Base-by-base conservation (phyloP, 768 basidiomycete genomes). In the Boletus pseudopeckii region DNA sequence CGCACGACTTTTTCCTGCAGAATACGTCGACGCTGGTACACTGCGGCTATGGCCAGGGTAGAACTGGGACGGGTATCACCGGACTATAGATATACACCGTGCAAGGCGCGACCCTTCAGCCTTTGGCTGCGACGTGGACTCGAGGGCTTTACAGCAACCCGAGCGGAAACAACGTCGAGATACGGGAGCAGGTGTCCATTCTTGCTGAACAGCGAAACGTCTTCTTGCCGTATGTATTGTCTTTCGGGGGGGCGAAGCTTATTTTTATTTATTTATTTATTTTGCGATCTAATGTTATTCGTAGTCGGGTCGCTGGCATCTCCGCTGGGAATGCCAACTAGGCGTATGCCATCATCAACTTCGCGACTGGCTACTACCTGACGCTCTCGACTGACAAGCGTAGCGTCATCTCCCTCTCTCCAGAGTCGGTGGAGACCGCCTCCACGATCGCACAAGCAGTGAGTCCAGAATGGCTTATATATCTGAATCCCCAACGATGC, bases 1-100 rank as follows among this genome's bases (percentile, higher is more conserved):
- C 64, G 13, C 50, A 45, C 36, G 41, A 48, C 11, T 59, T 64
- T 36, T 64, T 58, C 54, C 14, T 56, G 52, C 26, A 26, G 34
- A 47, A 36, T 17, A 45, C 17, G 17, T 26, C 46, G 22, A 48
- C 59, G 13, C 37, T 60, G 33, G 48, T 56, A 6, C 59, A 61
- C 17, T 60, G 59, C 6, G 59, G 59, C 7, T 67, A 48, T 36
- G 56, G 53, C 2, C 22, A 20, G 15, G 57, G 57, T 13, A 50
- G 57, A 30, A 52, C 55, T 5, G 50, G 57, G 30, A 52, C 56
- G 9, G 45, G 40, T n/a, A n/a, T 58, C 45, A 58, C 57, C 7
- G 56, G 36, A 11, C 15, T 58, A 6, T 43, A 58, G 42, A 32
- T 56, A 42, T 46, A 24, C 18, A 26, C 42, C 2, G 48, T 45